A percentile compares a stretch with the other conserved stretches of the same genome.
These are phyloP conservation scores for Syzygium syzygioides DNA, from an alignment of 441 rosid species.

Conservation along the genomic window DNA sequence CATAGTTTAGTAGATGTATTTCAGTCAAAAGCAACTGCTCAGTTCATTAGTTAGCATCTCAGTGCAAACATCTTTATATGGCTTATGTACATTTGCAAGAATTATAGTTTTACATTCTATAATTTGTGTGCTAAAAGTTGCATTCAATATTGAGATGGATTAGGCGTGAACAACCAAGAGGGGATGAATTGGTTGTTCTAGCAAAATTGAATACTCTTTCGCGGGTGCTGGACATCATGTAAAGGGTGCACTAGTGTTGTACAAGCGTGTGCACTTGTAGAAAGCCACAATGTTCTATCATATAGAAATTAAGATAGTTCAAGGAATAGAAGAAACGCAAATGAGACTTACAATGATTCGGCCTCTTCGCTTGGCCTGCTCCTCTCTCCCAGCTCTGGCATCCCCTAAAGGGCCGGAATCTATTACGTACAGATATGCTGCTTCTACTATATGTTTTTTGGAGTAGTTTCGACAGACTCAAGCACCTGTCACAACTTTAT, in stretches of 20 bases:
- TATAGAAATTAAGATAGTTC: neutral
- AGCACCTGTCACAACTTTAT: neutral
- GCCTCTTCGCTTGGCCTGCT: neutral
- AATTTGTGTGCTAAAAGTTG: neutral
- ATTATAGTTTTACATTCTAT: neutral
- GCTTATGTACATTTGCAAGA: neutral
- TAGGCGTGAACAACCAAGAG: neutral
- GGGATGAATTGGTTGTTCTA: neutral
- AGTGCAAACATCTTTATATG: neutral
- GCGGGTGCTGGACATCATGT: neutral
- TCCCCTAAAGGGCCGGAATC: neutral
- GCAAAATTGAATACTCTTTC: neutral
- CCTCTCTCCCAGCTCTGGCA: neutral
- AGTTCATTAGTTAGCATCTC: neutral
- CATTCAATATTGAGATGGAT: neutral
- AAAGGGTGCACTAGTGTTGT: neutral
- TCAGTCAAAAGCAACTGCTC: neutral
- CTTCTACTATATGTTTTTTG: neutral
- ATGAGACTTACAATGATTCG: neutral
- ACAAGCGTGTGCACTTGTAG: neutral
- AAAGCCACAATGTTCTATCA: neutral
- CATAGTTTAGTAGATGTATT: neutral
- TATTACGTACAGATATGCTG: neutral
- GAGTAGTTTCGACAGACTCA: neutral
- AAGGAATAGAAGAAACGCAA: neutral